These are phyloP conservation scores for Draba incana DNA, from an alignment of 345 rosid genomes.

Conservation along the genomic window DNA sequence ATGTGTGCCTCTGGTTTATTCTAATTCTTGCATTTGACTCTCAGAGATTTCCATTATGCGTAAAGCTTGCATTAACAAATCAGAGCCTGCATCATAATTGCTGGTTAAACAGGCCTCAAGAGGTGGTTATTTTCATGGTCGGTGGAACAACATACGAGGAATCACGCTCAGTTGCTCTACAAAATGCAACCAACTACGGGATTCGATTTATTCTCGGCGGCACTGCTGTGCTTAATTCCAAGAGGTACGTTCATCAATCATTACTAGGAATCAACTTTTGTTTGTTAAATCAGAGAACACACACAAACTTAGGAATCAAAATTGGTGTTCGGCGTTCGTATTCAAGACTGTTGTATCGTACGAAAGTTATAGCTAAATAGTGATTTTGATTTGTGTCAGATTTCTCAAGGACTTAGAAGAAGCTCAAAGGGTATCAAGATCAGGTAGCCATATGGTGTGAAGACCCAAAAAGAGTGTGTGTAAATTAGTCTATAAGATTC, in stretches of 20 bases:
- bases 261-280: too few relatives aligned
- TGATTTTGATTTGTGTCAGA: constrained; percentile 46
- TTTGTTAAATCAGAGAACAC: too few relatives aligned
- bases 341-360: not conserved
- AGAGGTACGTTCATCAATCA: constrained; percentile 54
- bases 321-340: not conserved
- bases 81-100: not conserved
- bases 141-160: constrained; percentile 99
- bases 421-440: constrained; percentile 70
- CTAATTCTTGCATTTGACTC: not conserved
- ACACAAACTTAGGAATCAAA: not conserved
- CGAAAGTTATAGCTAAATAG: not conserved
- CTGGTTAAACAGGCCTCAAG: constrained; percentile 73
- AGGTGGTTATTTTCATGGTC: constrained; percentile 84
- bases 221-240: constrained; percentile 74
- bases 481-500: constrained; percentile 35
- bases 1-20: constrained; percentile 33
- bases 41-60: not conserved
- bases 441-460: constrained; percentile 60
- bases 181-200: constrained; percentile 77
- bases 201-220: constrained; percentile 91
- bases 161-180: constrained; percentile 79
- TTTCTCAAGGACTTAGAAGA: constrained; percentile 85
- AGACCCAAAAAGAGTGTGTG: constrained; percentile 20
- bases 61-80: not conserved